Evolutionary conservation across 176 grass and related monocot species (phyloP), one percentile per base, ranked within the genome.

Genomic region (Eragrostis curvula): DNA sequence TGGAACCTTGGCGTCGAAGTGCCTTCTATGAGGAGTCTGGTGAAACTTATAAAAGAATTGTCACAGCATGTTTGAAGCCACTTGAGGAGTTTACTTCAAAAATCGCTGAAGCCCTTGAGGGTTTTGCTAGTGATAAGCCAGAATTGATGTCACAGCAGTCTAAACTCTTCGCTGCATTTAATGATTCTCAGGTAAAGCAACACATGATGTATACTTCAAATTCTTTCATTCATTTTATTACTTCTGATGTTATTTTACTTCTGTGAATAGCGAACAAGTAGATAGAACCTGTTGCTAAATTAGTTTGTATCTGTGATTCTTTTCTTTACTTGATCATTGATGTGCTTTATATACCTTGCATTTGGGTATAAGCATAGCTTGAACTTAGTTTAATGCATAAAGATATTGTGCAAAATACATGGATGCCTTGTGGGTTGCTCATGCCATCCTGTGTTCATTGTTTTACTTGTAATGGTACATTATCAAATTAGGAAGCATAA

Each of bases 11-110:
- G 96, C 88, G 93, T 60, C 85, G 91, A 60, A 79, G 62, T 81
- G 91, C 96, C 27, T 90, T 99, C 77, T 99, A 96, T 9, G 93
- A 96, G 85, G 93, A 96, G 74, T 96, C 88, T 81, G 91, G 93
- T 86, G 96, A 93, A 83, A 99, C 82, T 52, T 99, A 99, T 78
- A 89, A 80, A 94, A 89, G 87, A 86, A 88, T 88, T 70, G 75
- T 88, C 29, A 91, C 84, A 58, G 67, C 74, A 60, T 99, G 96
- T 73, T 84, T 99, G 85, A 99, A 82, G 64, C 96, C 93, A 78
- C 86, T 99, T 74, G 89, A 88, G 42, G 88, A 94, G 21, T 91
- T 99, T 28, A 84, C 89, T 17, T 88, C 79, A 66, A 93, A 88
- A 86, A 79, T 99, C 70, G 68, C 89, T 70, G 88, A 92, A 78